Evolutionary conservation across 495 filamentous ascomycete genomes (phyloP), one percentile per base, ranked within the genome.

Genomic region (Penicillium cosmopolitanum): DNA sequence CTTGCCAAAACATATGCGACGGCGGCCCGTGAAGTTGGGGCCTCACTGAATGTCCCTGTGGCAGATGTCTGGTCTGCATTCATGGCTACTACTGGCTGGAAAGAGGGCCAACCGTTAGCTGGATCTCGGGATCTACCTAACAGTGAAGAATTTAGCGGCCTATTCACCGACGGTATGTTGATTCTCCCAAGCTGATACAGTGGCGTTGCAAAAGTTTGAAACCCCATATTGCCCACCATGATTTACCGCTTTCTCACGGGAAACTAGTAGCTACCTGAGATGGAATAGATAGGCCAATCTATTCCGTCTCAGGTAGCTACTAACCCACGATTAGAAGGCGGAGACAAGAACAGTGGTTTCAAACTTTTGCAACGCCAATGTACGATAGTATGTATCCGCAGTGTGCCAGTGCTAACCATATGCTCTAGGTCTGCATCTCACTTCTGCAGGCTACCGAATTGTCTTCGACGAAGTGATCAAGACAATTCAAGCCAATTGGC

Each of bases 11-110:
- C 70, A 28, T 97, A 96, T 72, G 90, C 89, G 3, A 83, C 89
- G 64, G 86, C 85, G 11, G 87, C 80, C 23, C 79, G 84, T 42
- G 80, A 89, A 60, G 81, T 94, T 18, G 91, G 84, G 1, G 70
- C 79, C 25, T 82, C 85, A 57, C 72, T 88, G 28, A 80, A 78
- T 3, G 69, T 95, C 7, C 82, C 85, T 2, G 84, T 93, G 5
- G 78, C 91, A 16, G 89, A 97, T 71, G 77, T 96, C 0, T 93
- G 89, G 84, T 81, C 80, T 42, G 83, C 85, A 0, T 81, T 96
- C 55, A 88, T 95, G 84, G 69, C 84, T 16, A 70, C 75, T 36
- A 83, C 85, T 25, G 77, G 88, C 54, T 83, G 90, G 89, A 68
- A 89, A 36, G 74, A 77, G 46, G 86, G 81, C 5, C 70, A 84